Percentiles rank a stretch among this genome's conserved stretches.
Conservation (phyloP, 2,329 filamentous ascomycete species). For the Neofusicoccum cordaticola region DNA sequence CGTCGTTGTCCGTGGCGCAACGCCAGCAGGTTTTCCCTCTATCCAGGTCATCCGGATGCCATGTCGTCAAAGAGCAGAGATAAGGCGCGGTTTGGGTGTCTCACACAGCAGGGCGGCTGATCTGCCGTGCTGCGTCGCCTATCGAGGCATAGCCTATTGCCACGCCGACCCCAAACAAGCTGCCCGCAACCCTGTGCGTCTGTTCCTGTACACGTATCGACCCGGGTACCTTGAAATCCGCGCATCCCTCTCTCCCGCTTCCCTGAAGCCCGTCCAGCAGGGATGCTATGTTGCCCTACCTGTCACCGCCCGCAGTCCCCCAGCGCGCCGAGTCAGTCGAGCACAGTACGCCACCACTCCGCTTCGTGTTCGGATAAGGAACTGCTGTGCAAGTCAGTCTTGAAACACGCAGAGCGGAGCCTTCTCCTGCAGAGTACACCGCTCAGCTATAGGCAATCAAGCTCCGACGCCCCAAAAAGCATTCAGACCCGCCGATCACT, state of each 20-base stretch:
- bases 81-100: not conserved
- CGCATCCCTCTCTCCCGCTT: not conserved
- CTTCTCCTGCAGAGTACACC: not conserved
- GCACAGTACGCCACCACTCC: not conserved
- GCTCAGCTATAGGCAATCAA: not conserved
- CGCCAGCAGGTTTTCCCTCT: not conserved
- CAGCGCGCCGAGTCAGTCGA: not conserved
- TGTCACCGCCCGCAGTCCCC: not conserved
- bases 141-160: not conserved
- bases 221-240: no score
- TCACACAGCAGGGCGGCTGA: conserved; percentile 5
- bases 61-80: not conserved
- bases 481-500: not conserved
- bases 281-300: not conserved
- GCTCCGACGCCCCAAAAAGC: not conserved
- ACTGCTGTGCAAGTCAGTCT: not conserved
- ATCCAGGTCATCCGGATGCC: not conserved
- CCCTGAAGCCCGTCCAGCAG: not conserved
- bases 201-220: not conserved
- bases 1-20: not conserved
- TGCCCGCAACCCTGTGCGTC: not conserved
- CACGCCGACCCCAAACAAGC: not conserved
- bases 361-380: not conserved
- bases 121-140: not conserved
- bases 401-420: not conserved